Conservation (phyloP, 192 early-diverging fungal genomes). For the Backusella australiensis region DNA sequence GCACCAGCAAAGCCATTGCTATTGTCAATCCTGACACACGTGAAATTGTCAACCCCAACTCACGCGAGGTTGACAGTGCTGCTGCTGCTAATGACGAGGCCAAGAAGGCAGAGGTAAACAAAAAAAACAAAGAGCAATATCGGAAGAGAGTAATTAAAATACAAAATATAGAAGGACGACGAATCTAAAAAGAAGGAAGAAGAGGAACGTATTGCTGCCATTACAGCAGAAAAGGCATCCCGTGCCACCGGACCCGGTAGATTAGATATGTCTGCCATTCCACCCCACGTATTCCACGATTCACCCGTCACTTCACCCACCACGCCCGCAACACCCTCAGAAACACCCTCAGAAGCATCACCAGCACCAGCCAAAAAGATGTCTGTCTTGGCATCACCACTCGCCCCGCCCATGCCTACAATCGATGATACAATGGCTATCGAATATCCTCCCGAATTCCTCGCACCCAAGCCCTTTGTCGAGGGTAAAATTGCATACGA, state of each 20-base stretch:
- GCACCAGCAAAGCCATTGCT: conserved; percentile 54
- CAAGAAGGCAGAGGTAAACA: conserved; percentile 27
- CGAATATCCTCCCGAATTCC: conserved; percentile 47
- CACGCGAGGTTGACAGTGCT: not conserved
- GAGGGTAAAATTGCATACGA: conserved; percentile 69
- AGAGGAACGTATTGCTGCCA: conserved; percentile 28
- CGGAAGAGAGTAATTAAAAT: not conserved
- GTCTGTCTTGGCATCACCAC: conserved; percentile 36
- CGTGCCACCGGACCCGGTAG: conserved; percentile 30
- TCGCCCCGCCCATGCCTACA: conserved; percentile 35
- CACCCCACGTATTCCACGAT: conserved; percentile 42
- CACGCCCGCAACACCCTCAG: conserved; percentile 38
- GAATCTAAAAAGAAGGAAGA: conserved; percentile 16
- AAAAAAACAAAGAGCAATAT: conserved; percentile 9
- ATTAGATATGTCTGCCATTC: conserved; percentile 29
- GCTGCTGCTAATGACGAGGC: not conserved
- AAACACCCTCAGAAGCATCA: conserved; percentile 44
- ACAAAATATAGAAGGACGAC: conserved; percentile 1
- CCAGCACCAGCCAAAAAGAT: conserved; percentile 40
- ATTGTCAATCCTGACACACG: conserved; percentile 77
- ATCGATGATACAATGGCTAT: conserved; percentile 48
- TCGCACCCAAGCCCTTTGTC: conserved; percentile 48
- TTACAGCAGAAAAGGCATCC: conserved; percentile 24
- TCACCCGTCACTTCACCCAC: conserved; percentile 41
- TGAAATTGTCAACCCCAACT: conserved; percentile 57